phyloP scores from a whole-genome alignment of 2,329 filamentous ascomycete species.

The Botrytis sinoallii region DNA sequence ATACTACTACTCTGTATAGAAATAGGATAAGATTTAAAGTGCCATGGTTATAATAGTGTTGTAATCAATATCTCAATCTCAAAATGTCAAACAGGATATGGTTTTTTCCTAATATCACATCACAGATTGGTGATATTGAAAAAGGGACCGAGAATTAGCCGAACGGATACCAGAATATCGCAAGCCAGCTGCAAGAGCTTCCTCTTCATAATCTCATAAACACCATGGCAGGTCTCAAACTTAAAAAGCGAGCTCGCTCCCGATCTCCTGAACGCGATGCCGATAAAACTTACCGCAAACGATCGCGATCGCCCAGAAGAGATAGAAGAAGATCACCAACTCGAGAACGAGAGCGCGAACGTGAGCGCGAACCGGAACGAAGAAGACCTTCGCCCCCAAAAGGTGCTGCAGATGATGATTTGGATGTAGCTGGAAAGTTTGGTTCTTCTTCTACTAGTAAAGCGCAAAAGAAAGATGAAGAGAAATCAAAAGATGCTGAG shows the following conservation, averaged over 20 bases:
- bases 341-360: constrained; percentile 37
- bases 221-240: constrained; percentile 20
- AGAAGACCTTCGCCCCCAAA: constrained; percentile 49
- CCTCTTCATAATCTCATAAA: neutral
- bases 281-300: constrained; percentile 15
- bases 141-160: constrained; percentile 1
- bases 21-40: neutral
- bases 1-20: neutral
- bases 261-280: constrained; percentile 18
- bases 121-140: neutral
- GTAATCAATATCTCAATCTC: neutral
- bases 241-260: constrained; percentile 18
- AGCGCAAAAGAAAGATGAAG: constrained; percentile 9
- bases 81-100: neutral
- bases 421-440: constrained; percentile 37
- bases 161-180: neutral
- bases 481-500: constrained; percentile 5
- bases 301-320: constrained; percentile 30
- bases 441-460: constrained; percentile 22
- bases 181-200: neutral
- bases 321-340: constrained; percentile 45
- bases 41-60: neutral
- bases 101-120: neutral
- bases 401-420: constrained; percentile 33
- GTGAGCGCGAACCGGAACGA: constrained; percentile 39